phyloP scores from a whole-genome alignment of 768 basidiomycete species.

The Mycena albidolilacea region DNA sequence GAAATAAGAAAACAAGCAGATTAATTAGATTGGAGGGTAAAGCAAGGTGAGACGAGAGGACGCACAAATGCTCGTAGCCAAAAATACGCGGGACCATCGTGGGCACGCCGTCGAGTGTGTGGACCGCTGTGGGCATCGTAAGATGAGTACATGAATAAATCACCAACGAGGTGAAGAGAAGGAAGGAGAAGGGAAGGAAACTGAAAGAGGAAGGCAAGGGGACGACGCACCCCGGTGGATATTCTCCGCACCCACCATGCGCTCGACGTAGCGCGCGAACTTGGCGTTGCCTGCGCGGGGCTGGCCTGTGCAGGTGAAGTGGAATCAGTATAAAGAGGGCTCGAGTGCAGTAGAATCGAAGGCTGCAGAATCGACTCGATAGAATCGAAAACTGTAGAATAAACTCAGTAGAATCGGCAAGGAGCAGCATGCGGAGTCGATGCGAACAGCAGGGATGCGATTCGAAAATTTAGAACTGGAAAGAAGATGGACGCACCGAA shows the following conservation, averaged over 20 bases:
- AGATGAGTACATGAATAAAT: neutral
- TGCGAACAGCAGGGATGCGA: no score
- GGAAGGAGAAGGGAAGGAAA: neutral
- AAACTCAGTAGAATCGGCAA: no score
- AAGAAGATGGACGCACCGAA: conserved; percentile 9
- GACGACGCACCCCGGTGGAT: conserved; percentile 26
- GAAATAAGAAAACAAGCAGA: no score
- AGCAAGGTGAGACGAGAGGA: no score
- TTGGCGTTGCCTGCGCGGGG: conserved; percentile 40
- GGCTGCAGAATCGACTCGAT: no score
- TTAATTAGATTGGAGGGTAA: no score
- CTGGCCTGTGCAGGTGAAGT: conserved; percentile 25
- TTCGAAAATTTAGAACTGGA: no score
- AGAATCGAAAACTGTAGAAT: no score
- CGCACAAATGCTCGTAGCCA: conserved; percentile 38
- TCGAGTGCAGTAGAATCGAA: no score
- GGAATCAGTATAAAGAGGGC: no score
- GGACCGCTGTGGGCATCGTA: no score
- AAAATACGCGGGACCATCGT: conserved; percentile 33
- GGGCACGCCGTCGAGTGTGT: conserved; percentile 29
- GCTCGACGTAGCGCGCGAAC: conserved; percentile 34
- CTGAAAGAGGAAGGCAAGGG: neutral
- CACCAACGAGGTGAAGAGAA: neutral
- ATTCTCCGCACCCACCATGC: conserved; percentile 27
- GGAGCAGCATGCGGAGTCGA: no score